Evolutionary conservation across 2,329 filamentous ascomycete species (phyloP), one percentile per base, ranked within the genome.

Genomic region (Claviceps humidiphila): DNA sequence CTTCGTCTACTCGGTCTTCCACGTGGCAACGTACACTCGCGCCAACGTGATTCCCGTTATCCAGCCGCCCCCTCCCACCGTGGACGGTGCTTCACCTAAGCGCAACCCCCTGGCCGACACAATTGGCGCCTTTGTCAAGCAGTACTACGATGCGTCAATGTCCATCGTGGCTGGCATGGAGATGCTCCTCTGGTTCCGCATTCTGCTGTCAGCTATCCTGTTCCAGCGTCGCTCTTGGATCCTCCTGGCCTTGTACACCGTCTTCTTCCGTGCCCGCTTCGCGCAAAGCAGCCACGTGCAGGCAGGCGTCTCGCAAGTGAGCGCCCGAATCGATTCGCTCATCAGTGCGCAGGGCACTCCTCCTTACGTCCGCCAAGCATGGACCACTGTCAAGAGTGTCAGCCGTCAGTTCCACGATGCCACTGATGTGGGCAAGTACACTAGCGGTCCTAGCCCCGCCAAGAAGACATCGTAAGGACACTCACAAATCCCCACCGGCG

Each of bases 61-160:
- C 62, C 77, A 85, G 63, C 87, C 89, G 16, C 77, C 82, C 54
- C 70, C 78, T 39, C 66, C 79, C 14, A 69, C 78, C 41, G 74
- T 78, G 43, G 74, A 76, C 17, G 74, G 71, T 57, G 74, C 77
- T 55, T 85, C 81, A 72, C 73, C 74, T 38, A 77, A 77, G 56
- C 54, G 61, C 60, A 78, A 75, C 68, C 81, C 82, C 44, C 71
- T 89, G 53, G 84, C 87, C 51, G 89, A 96, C 56, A 80, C 77
- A 60, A 95, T 98, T 68, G 89, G 89, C 60, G 78, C 78, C 63
- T 98, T 98, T 64, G 89, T 98, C 68, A 97, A 97, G 82, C 82
- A 89, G 67, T 96, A 97, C 80, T 98, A 98, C 67, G 93, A 98
- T 68, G 74, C 81, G 56, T 95, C 89, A 70, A 98, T 98, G 93